Evolutionary conservation across 257 asterid genomes (phyloP).

Genomic region (Solanum rostratum): DNA sequence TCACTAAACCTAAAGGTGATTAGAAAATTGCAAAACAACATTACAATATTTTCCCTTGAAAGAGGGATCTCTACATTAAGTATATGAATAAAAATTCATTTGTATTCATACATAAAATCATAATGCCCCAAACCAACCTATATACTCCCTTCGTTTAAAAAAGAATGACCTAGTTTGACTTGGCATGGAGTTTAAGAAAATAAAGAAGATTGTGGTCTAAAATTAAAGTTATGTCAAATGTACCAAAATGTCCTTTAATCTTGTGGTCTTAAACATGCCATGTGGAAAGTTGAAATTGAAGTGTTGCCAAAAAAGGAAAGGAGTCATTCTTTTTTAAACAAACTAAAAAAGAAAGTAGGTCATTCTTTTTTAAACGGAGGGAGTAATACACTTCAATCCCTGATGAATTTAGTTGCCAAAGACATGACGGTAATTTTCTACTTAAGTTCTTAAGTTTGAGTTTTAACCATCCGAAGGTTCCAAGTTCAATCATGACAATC

Average conservation of each 20-base stretch:
- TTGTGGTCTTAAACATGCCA: too few relatives aligned
- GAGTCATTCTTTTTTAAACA: too few relatives aligned
- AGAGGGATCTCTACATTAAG: not conserved
- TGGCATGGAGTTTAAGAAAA: too few relatives aligned
- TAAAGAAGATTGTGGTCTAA: too few relatives aligned
- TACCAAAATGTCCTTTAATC: too few relatives aligned
- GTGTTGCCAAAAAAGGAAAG: too few relatives aligned
- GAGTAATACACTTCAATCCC: not conserved
- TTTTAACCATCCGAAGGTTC: not conserved
- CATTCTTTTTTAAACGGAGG: too few relatives aligned
- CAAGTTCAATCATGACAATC: not conserved
- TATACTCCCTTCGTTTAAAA: too few relatives aligned
- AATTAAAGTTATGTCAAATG: too few relatives aligned
- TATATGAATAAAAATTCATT: not conserved
- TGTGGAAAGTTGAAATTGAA: too few relatives aligned
- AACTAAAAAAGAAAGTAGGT: too few relatives aligned
- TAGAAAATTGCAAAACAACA: not conserved
- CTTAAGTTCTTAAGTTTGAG: not conserved
- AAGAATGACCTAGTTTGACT: too few relatives aligned
- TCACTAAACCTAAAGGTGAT: not conserved
- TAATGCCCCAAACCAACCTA: not conserved
- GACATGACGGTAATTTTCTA: not conserved
- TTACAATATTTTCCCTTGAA: not conserved
- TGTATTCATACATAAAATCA: not conserved
- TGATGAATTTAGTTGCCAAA: not conserved